Evolutionary conservation across 2,329 filamentous ascomycete genomes (phyloP).

Genomic region (Nectriaceae sp.): DNA sequence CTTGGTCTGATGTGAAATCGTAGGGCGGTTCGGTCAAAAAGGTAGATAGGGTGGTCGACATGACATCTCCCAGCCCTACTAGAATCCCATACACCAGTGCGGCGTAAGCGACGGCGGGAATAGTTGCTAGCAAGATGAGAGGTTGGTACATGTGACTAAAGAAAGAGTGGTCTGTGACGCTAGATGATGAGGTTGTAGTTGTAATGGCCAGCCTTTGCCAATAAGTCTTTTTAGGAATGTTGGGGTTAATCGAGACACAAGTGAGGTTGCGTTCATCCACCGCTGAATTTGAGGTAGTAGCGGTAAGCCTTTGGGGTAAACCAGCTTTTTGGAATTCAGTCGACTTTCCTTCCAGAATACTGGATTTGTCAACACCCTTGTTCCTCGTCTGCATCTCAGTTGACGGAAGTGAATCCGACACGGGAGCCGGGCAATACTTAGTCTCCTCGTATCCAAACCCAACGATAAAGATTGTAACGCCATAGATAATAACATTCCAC

Average conservation of each 20-base stretch:
- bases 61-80: background rate
- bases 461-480: constrained; percentile 38
- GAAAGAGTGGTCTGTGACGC: background rate
- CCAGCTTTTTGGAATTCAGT: background rate
- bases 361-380: background rate
- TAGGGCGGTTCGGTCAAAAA: constrained; percentile 28
- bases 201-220: constrained; percentile 41
- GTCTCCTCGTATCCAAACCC: constrained; percentile 44
- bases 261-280: background rate
- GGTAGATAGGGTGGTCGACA: background rate
- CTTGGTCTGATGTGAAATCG: constrained; percentile 37
- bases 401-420: background rate
- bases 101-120: constrained; percentile 7
- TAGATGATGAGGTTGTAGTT: constrained; percentile 31
- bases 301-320: too few species aligned
- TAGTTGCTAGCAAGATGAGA: constrained; percentile 5
- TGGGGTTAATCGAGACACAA: constrained; percentile 24
- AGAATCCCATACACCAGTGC: constrained; percentile 6
- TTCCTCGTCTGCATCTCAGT: background rate
- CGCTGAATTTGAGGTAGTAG: background rate
- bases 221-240: constrained; percentile 44
- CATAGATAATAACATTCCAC: constrained; percentile 45
- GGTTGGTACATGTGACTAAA: constrained; percentile 7
- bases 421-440: constrained; percentile 20
- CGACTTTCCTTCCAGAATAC: background rate